Percentiles rank a stretch among this genome's conserved stretches.
These are phyloP conservation scores for Boletus speciosus DNA, from an alignment of 768 basidiomycete genomes.

Conservation along the genomic window DNA sequence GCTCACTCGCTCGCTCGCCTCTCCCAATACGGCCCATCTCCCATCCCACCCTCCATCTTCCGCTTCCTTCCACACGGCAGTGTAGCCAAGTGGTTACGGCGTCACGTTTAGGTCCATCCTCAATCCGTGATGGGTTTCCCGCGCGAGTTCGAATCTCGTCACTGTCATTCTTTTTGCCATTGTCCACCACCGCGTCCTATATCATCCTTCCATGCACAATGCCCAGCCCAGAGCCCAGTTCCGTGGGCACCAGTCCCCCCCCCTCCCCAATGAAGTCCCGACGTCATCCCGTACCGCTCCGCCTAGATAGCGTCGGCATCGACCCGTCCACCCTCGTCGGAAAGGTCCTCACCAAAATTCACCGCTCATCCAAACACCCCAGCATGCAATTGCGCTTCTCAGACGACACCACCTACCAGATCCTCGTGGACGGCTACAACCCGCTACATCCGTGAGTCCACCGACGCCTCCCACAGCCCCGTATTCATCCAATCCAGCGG, in stretches of 20 bases:
- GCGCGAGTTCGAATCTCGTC: conserved; percentile 61
- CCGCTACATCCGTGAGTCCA: conserved; percentile 41
- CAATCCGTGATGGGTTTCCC: conserved; percentile 55
- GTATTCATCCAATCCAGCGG: conserved; percentile 30
- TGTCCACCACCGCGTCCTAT: conserved; percentile 3
- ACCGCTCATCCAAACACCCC: conserved; percentile 43
- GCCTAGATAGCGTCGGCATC: conserved; percentile 31
- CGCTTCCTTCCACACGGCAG: conserved; percentile 29
- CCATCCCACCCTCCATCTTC: neutral
- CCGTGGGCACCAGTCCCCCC: conserved; percentile 13
- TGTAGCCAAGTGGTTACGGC: conserved; percentile 61
- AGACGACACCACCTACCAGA: conserved; percentile 42
- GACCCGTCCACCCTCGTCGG: conserved; percentile 43
- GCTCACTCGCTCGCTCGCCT: neutral
- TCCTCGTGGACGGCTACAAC: conserved; percentile 63
- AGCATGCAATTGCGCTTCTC: conserved; percentile 45
- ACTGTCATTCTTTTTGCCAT: conserved; percentile 39
- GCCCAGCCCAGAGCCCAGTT: conserved; percentile 9
- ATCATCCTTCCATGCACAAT: conserved; percentile 7
- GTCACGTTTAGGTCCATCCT: conserved; percentile 49
- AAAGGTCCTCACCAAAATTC: conserved; percentile 39
- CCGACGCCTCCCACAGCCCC: neutral
- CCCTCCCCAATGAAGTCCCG: conserved; percentile 26
- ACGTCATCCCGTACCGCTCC: conserved; percentile 35
- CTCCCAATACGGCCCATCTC: neutral